phyloP scores from a whole-genome alignment of 1,284 basidiomycete genomes.

The Neonothopanus nambi region DNA sequence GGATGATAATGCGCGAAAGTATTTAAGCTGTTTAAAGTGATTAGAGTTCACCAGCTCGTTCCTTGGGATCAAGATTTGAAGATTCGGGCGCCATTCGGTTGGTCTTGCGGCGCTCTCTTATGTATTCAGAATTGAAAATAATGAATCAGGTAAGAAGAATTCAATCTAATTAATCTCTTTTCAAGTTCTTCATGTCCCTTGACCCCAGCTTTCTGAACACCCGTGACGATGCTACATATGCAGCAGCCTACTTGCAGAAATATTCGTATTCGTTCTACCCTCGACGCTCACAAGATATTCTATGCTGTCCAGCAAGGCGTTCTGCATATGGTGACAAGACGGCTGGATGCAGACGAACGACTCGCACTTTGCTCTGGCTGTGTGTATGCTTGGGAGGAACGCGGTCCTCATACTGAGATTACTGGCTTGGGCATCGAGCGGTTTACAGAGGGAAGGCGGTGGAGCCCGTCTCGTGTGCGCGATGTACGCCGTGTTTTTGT shows the following conservation, averaged over 20 bases:
- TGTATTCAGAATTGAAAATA: too few relatives aligned
- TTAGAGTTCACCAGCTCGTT: too few relatives aligned
- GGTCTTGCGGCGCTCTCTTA: too few relatives aligned
- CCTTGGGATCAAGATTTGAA: too few relatives aligned
- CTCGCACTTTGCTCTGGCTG: constrained; percentile 65
- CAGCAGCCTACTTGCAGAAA: constrained; percentile 73
- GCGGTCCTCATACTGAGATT: constrained; percentile 72
- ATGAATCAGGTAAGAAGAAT: too few relatives aligned
- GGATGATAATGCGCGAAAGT: too few relatives aligned
- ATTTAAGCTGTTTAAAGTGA: too few relatives aligned
- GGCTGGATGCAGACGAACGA: constrained; percentile 76
- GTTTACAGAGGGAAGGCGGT: constrained; percentile 76
- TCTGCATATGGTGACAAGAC: constrained; percentile 73
- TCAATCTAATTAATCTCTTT: too few relatives aligned
- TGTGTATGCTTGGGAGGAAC: constrained; percentile 84
- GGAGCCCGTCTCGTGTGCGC: constrained; percentile 77
- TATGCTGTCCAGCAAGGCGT: constrained; percentile 64
- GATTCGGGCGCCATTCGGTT: too few relatives aligned
- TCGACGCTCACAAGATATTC: constrained; percentile 81
- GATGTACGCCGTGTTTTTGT: constrained; percentile 51
- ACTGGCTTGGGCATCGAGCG: constrained; percentile 78
- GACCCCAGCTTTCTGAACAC: too few relatives aligned
- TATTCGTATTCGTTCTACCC: constrained; percentile 71
- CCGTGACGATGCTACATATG: constrained; percentile 33
- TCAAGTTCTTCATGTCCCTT: too few relatives aligned